Evolutionary conservation across 345 rosid species (phyloP).

Genomic region (Crucihimalaya himalaica): DNA sequence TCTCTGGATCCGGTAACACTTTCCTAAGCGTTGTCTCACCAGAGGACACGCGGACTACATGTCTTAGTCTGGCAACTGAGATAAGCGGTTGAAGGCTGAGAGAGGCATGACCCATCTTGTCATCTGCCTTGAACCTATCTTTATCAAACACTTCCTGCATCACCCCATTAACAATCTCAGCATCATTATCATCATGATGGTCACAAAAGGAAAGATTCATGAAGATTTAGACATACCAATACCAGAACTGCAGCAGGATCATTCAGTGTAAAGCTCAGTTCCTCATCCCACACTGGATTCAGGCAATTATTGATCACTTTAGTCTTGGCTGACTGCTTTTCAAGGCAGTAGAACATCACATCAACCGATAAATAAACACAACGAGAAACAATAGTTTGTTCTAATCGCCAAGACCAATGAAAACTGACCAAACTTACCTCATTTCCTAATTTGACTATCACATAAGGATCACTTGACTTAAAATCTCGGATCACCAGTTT

Average conservation of each 20-base stretch:
- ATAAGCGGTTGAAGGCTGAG: constrained; percentile 84
- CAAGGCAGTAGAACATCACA: constrained; percentile 26
- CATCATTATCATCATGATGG: constrained; percentile 11
- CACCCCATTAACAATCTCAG: constrained; percentile 20
- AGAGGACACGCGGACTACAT: constrained; percentile 63
- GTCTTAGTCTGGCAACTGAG: constrained; percentile 84
- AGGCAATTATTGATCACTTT: constrained; percentile 91
- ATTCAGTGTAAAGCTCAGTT: constrained; percentile 65
- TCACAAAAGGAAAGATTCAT: constrained; percentile 1
- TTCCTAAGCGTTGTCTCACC: constrained; percentile 76
- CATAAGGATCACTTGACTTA: constrained; percentile 97
- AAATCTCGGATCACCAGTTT: constrained; percentile 85
- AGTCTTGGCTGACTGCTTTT: constrained; percentile 76
- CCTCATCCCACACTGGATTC: constrained; percentile 97
- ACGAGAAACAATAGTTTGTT: background rate
- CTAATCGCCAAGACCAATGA: background rate
- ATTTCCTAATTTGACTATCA: constrained; percentile 75
- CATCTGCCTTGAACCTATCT: constrained; percentile 97
- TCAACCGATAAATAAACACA: constrained; percentile 4
- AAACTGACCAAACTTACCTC: constrained; percentile 49
- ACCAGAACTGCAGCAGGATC: constrained; percentile 68
- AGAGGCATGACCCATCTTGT: constrained; percentile 92
- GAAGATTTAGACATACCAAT: constrained; percentile 50
- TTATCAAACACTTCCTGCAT: constrained; percentile 94
- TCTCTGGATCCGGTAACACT: constrained; percentile 72